These are phyloP conservation scores for Microcyclospora pomicola DNA, from an alignment of 2,329 filamentous ascomycete species.

Conservation along the genomic window DNA sequence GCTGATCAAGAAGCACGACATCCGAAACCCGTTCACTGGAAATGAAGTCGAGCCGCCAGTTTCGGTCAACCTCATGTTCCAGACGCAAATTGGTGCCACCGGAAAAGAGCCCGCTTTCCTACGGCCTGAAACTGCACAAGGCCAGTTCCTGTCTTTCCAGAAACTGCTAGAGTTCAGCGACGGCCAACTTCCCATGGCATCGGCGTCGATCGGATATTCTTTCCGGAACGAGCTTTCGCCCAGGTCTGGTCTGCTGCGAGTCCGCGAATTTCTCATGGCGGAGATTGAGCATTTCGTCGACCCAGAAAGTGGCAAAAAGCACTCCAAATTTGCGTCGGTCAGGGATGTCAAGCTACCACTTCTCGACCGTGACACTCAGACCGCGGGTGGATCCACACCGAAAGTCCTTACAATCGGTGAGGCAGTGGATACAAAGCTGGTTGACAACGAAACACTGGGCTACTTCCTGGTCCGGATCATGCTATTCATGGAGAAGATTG, in stretches of 20 bases:
- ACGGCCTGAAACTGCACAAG: constrained; percentile 90
- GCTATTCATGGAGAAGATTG: constrained; percentile 77
- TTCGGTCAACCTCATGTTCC: constrained; percentile 98
- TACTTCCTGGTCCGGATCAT: constrained; percentile 95
- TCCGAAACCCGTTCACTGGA: constrained; percentile 74
- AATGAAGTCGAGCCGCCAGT: constrained; percentile 67
- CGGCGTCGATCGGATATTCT: constrained; percentile 91
- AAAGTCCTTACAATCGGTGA: constrained; percentile 66
- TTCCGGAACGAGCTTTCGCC: constrained; percentile 98
- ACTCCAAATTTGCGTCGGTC: constrained; percentile 73
- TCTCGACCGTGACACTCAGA: constrained; percentile 72
- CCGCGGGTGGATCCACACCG: constrained; percentile 67
- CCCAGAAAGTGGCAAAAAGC: constrained; percentile 87
- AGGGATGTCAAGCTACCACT: constrained; percentile 71
- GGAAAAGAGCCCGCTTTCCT: constrained; percentile 75
- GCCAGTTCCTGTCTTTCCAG: constrained; percentile 93
- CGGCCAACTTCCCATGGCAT: constrained; percentile 89
- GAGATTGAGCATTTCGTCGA: constrained; percentile 99
- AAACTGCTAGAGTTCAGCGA: constrained; percentile 97
- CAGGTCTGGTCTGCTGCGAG: constrained; percentile 75
- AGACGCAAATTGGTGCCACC: constrained; percentile 85
- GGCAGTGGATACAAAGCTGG: constrained; percentile 66
- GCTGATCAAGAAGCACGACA: constrained; percentile 81
- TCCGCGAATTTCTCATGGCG: constrained; percentile 96
- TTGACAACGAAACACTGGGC: constrained; percentile 95